Evolutionary conservation across 768 basidiomycete genomes (phyloP).

Genomic region (Mycena albidolilacea): DNA sequence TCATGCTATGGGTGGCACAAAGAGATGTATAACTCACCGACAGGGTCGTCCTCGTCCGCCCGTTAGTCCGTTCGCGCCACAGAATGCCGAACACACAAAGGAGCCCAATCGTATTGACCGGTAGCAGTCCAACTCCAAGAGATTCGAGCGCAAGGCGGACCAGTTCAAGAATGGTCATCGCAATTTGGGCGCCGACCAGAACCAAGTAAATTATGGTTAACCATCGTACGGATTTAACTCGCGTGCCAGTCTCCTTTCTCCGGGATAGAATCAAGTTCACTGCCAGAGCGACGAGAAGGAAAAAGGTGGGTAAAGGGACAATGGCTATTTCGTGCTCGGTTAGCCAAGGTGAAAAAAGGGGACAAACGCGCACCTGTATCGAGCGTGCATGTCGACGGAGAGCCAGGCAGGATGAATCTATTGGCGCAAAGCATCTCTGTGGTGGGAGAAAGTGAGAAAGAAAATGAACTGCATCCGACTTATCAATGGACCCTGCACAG

Average conservation of each 20-base stretch:
- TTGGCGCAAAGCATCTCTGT: constrained; percentile 38
- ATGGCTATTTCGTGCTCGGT: constrained; percentile 15
- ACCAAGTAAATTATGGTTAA: constrained; percentile 45
- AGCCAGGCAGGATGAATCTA: constrained; percentile 41
- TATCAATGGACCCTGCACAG: background rate
- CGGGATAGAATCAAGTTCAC: constrained; percentile 19
- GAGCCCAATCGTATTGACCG: constrained; percentile 42
- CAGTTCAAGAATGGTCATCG: constrained; percentile 50
- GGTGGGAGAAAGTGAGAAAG: background rate
- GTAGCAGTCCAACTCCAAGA: constrained; percentile 49
- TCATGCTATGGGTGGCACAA: constrained; percentile 3
- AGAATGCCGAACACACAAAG: constrained; percentile 40
- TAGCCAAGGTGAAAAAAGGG: no score
- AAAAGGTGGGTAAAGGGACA: constrained; percentile 48
- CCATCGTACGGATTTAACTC: constrained; percentile 39
- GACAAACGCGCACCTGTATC: constrained; percentile 37
- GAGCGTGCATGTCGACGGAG: constrained; percentile 50
- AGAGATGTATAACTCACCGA: constrained; percentile 36
- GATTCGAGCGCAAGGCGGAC: constrained; percentile 45
- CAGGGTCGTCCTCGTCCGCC: constrained; percentile 35
- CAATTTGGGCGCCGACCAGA: constrained; percentile 44
- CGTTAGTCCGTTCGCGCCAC: constrained; percentile 36
- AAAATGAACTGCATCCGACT: constrained; percentile 3
- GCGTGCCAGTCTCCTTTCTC: background rate
- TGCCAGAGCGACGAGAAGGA: constrained; percentile 41